These are phyloP conservation scores for Pleodorina starrii DNA, from an alignment of 139 green algal species.

Conservation along the genomic window DNA sequence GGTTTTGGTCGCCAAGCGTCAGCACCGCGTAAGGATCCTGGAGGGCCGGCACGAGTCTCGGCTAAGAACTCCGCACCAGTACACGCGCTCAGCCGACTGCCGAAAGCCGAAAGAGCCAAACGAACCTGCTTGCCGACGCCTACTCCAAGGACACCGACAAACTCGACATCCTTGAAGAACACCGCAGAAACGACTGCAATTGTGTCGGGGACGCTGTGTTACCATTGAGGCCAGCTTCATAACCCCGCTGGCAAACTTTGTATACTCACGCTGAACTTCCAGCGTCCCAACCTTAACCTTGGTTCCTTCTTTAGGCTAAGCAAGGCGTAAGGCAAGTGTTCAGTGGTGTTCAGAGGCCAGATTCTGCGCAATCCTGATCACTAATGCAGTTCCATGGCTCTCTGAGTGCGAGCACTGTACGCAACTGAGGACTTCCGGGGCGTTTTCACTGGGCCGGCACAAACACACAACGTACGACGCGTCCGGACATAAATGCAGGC, in stretches of 20 bases:
- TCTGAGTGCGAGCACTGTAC: too few species aligned
- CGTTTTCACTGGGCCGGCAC: too few species aligned
- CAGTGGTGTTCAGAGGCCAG: too few species aligned
- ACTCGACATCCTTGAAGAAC: slow-evolving; percentile 47
- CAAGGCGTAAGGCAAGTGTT: too few species aligned
- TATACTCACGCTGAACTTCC: slow-evolving; percentile 30
- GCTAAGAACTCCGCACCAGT: background rate
- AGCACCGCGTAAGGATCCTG: slow-evolving; percentile 43
- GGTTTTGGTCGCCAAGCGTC: slow-evolving; percentile 13
- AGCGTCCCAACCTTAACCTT: slow-evolving; percentile 27
- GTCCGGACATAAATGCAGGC: too few species aligned
- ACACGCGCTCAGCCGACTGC: background rate
- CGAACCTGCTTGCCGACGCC: slow-evolving; percentile 45
- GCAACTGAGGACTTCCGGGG: too few species aligned
- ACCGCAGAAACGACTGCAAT: slow-evolving; percentile 10
- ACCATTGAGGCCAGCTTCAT: background rate
- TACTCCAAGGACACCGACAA: slow-evolving; percentile 33
- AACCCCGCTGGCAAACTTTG: background rate
- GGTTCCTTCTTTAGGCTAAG: too few species aligned
- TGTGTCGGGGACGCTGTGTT: background rate
- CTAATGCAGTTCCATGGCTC: background rate
- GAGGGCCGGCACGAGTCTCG: too few species aligned
- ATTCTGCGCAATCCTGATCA: too few species aligned
- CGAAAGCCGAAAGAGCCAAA: background rate
- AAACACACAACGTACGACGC: too few species aligned